Evolutionary conservation across 2,329 filamentous ascomycete species (phyloP).

Genomic region (Trichoderma semiorbis): DNA sequence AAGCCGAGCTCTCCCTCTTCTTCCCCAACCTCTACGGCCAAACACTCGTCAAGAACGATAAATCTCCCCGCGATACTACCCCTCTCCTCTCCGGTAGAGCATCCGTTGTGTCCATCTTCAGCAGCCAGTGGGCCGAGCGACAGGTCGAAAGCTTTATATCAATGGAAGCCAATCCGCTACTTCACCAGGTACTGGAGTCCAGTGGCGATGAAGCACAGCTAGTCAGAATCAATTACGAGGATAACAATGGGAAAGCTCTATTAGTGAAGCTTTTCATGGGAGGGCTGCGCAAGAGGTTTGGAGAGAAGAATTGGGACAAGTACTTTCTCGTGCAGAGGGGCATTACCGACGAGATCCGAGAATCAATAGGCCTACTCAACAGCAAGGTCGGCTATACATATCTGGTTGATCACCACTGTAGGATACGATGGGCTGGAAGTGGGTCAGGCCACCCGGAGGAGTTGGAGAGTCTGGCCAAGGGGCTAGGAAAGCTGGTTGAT

Average conservation of each 20-base stretch:
- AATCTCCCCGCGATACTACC: conserved; percentile 65
- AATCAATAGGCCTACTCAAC: conserved; percentile 71
- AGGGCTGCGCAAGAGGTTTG: conserved; percentile 48
- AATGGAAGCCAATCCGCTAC: conserved; percentile 61
- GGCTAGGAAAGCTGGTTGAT: conserved; percentile 58
- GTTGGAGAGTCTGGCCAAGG: conserved; percentile 62
- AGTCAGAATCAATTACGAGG: conserved; percentile 85
- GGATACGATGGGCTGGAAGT: conserved; percentile 92
- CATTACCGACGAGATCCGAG: conserved; percentile 58
- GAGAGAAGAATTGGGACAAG: conserved; percentile 52
- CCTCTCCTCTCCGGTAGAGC: conserved; percentile 68
- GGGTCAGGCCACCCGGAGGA: conserved; percentile 64
- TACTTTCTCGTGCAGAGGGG: conserved; percentile 61
- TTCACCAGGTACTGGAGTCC: conserved; percentile 59
- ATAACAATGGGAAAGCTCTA: conserved; percentile 66
- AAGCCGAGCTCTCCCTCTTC: conserved; percentile 75
- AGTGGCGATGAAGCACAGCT: conserved; percentile 61
- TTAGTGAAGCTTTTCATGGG: conserved; percentile 56
- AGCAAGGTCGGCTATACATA: conserved; percentile 93
- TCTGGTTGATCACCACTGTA: conserved; percentile 80
- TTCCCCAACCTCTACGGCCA: conserved; percentile 88
- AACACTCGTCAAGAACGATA: conserved; percentile 62
- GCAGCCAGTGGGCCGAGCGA: conserved; percentile 77
- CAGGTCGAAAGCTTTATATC: conserved; percentile 73
- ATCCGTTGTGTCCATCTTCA: conserved; percentile 77